Percentiles rank a stretch among this genome's conserved stretches.
Evolutionary conservation across 2,329 filamentous ascomycete genomes (phyloP).

Genomic region (Cordyceps farinosa): DNA sequence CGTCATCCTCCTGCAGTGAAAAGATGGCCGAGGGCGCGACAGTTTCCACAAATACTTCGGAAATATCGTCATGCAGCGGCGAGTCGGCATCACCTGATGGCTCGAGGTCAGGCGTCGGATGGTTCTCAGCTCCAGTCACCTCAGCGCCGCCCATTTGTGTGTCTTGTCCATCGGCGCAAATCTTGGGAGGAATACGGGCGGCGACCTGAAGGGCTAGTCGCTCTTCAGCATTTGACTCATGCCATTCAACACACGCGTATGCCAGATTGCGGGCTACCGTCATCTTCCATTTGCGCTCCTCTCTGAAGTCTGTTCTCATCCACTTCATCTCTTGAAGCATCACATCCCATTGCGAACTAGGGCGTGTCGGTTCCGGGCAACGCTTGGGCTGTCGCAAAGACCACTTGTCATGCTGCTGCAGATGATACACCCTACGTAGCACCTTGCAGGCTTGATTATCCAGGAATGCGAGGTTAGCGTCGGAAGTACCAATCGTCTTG

Average conservation of each 20-base stretch:
- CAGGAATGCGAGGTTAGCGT: slow-evolving; percentile 76
- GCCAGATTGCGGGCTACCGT: slow-evolving; percentile 76
- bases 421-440: slow-evolving; percentile 78
- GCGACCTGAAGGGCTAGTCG: slow-evolving; percentile 66
- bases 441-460: slow-evolving; percentile 87
- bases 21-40: slow-evolving; percentile 76
- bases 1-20: slow-evolving; percentile 74
- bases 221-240: slow-evolving; percentile 60
- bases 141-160: slow-evolving; percentile 33
- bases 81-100: slow-evolving; percentile 61
- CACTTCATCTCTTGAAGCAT: slow-evolving; percentile 90
- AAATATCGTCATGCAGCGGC: slow-evolving; percentile 40
- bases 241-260: slow-evolving; percentile 79
- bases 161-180: slow-evolving; percentile 27
- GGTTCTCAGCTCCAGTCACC: slow-evolving; percentile 36
- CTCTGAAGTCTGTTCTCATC: slow-evolving; percentile 95
- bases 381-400: slow-evolving; percentile 85
- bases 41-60: slow-evolving; percentile 43
- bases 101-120: slow-evolving; percentile 65
- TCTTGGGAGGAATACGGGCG: slow-evolving; percentile 45
- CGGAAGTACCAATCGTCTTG: slow-evolving; percentile 84
- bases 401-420: slow-evolving; percentile 92
- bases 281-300: slow-evolving; percentile 92
- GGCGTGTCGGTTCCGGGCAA: slow-evolving; percentile 73
- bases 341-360: slow-evolving; percentile 78